A percentile compares a stretch with the other conserved stretches of the same genome.
phyloP scores from a whole-genome alignment of 2,329 filamentous ascomycete genomes.

The Phaeosphaeriaceae sp. region DNA sequence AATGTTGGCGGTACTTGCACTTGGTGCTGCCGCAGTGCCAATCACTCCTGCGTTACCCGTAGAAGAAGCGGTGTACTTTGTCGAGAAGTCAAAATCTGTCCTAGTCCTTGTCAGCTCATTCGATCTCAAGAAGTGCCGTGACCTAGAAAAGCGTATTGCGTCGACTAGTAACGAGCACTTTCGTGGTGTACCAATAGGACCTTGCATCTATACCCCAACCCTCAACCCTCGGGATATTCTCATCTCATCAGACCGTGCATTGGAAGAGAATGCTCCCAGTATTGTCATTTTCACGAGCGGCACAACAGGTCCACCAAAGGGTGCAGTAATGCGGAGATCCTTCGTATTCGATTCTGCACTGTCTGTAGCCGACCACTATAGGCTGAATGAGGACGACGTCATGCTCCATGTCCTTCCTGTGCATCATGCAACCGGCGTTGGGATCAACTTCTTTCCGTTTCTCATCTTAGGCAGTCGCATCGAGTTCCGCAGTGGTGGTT shows the following conservation, averaged over 20 bases:
- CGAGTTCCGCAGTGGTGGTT: conserved; percentile 45
- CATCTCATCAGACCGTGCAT: conserved; percentile 50
- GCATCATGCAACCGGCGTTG: conserved; percentile 46
- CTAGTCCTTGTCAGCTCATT: conserved; percentile 49
- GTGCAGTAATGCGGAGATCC: conserved; percentile 52
- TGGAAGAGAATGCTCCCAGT: conserved; percentile 50
- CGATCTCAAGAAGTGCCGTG: conserved; percentile 39
- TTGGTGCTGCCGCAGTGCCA: conserved; percentile 56
- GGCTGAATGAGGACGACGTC: conserved; percentile 38
- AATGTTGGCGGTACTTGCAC: conserved; percentile 55
- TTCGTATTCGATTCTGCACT: conserved; percentile 48
- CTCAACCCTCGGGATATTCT: conserved; percentile 44
- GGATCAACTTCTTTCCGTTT: conserved; percentile 46
- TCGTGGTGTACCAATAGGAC: conserved; percentile 45
- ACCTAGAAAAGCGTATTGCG: conserved; percentile 32
- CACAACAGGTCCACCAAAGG: conserved; percentile 55
- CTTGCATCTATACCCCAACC: conserved; percentile 37
- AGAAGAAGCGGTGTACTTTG: conserved; percentile 55
- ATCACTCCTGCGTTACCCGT: conserved; percentile 52
- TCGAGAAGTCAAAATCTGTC: conserved; percentile 48
- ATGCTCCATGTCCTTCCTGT: conserved; percentile 46
- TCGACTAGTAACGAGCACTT: conserved; percentile 42
- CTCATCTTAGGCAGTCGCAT: conserved; percentile 41
- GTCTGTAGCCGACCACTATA: conserved; percentile 43
- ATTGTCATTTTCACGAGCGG: conserved; percentile 58